A percentile compares a stretch with the other conserved stretches of the same genome.
Evolutionary conservation across 2,329 filamentous ascomycete species (phyloP).

Genomic region (Paecilomyces fulvus): DNA sequence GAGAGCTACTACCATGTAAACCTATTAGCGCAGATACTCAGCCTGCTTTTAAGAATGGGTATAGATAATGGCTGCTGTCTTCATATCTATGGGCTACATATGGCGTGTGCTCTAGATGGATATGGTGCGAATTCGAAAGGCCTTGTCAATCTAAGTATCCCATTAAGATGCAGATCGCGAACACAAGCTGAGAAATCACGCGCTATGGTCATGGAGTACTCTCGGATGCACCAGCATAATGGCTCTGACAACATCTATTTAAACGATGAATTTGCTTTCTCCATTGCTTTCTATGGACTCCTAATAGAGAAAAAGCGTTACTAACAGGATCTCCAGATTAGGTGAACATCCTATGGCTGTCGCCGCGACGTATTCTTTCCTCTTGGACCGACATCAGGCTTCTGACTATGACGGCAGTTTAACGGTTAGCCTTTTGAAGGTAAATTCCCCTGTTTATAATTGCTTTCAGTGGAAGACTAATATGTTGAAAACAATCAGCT

Average conservation of each 20-base stretch:
- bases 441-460: constrained; percentile 13
- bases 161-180: neutral
- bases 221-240: neutral
- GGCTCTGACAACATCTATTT: neutral
- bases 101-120: neutral
- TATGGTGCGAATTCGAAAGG: neutral
- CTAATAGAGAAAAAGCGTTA: constrained; percentile 19
- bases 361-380: constrained; percentile 40
- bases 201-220: neutral
- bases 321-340: constrained; percentile 24
- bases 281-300: neutral
- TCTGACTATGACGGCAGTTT: constrained; percentile 39
- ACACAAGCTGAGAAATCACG: neutral
- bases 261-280: neutral
- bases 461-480: neutral
- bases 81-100: constrained; percentile 4
- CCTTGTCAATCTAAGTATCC: neutral
- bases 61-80: constrained; percentile 19
- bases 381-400: constrained; percentile 41
- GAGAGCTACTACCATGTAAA: constrained; percentile 29
- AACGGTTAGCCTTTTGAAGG: constrained; percentile 38
- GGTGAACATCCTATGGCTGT: constrained; percentile 42
- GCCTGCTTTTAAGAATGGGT: constrained; percentile 17
- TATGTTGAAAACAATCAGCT: constrained; percentile 30
- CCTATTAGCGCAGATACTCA: constrained; percentile 18